Evolutionary conservation across 1,139 yeast genomes (phyloP).

Genomic region (Yamadazyma trypodendri): DNA sequence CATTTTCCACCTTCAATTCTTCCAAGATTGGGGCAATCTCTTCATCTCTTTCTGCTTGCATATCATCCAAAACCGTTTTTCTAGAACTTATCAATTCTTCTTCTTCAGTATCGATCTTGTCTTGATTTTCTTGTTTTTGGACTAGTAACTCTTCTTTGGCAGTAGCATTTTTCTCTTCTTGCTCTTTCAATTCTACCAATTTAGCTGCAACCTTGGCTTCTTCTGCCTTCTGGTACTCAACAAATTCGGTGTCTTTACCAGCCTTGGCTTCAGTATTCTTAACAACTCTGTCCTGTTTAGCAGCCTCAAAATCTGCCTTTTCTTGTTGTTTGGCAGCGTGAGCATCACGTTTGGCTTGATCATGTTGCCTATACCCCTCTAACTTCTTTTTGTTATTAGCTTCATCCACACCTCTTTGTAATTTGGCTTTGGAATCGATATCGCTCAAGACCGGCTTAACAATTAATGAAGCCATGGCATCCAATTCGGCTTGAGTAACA

Average conservation of each 20-base stretch:
- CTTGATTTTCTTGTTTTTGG: constrained; percentile 41
- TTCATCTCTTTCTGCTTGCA: constrained; percentile 49
- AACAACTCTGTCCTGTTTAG: constrained; percentile 36
- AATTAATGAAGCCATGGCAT: constrained; percentile 75
- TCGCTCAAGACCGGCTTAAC: constrained; percentile 86
- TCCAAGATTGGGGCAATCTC: constrained; percentile 40
- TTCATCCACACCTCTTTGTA: constrained; percentile 66
- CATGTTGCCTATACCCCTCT: constrained; percentile 35
- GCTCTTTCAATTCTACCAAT: constrained; percentile 33
- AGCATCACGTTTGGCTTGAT: constrained; percentile 50
- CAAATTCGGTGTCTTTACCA: constrained; percentile 39
- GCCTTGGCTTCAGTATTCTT: constrained; percentile 41
- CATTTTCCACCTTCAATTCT: constrained; percentile 38
- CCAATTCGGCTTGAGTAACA: constrained; percentile 74
- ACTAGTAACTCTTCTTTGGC: constrained; percentile 39
- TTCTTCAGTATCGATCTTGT: constrained; percentile 44
- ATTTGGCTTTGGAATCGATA: constrained; percentile 66
- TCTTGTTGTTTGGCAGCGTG: constrained; percentile 50
- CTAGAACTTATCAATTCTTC: constrained; percentile 38
- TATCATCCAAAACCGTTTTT: constrained; percentile 40
- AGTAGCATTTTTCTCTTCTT: constrained; percentile 32
- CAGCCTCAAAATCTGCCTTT: constrained; percentile 37
- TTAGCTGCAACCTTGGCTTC: constrained; percentile 37
- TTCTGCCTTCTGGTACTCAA: constrained; percentile 32
- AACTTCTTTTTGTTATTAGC: constrained; percentile 28